These are phyloP conservation scores for Chondrostereum purpureum DNA, from an alignment of 1,284 basidiomycete species.

Conservation along the genomic window DNA sequence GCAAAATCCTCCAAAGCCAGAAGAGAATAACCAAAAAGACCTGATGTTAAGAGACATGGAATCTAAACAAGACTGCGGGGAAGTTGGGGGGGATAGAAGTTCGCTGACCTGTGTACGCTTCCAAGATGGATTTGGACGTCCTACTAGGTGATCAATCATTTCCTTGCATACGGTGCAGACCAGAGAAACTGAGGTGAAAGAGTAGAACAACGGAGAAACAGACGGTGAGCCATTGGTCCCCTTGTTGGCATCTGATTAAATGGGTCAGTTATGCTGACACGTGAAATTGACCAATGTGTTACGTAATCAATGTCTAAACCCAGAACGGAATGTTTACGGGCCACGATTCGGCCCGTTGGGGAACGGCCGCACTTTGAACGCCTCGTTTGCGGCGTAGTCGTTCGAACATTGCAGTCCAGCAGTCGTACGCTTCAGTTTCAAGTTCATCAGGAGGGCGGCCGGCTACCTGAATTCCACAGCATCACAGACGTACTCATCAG, in stretches of 20 bases:
- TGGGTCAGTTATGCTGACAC: slow-evolving; percentile 19
- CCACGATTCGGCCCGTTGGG: too few relatives aligned
- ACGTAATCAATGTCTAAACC: too few relatives aligned
- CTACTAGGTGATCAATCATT: slow-evolving; percentile 84
- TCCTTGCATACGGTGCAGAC: slow-evolving; percentile 11
- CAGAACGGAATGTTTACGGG: too few relatives aligned
- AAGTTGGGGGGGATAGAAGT: not conserved
- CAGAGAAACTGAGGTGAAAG: too few relatives aligned
- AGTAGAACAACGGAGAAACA: slow-evolving; percentile 7
- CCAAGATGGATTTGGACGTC: slow-evolving; percentile 70
- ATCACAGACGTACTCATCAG: too few relatives aligned
- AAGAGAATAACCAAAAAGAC: slow-evolving; percentile 85
- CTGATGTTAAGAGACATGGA: slow-evolving; percentile 27
- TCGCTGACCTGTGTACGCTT: slow-evolving; percentile 62
- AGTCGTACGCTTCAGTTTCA: too few relatives aligned
- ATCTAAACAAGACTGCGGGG: slow-evolving; percentile 3
- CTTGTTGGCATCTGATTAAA: slow-evolving; percentile 10
- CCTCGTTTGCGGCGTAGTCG: too few relatives aligned
- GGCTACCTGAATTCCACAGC: too few relatives aligned
- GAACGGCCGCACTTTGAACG: too few relatives aligned
- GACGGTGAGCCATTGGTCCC: slow-evolving; percentile 1
- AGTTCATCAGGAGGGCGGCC: too few relatives aligned
- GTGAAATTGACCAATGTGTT: too few relatives aligned
- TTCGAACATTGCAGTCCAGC: too few relatives aligned
- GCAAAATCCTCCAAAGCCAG: slow-evolving; percentile 77